Conservation (phyloP, 2,329 filamentous ascomycete genomes). For the Penicillium sp. region DNA sequence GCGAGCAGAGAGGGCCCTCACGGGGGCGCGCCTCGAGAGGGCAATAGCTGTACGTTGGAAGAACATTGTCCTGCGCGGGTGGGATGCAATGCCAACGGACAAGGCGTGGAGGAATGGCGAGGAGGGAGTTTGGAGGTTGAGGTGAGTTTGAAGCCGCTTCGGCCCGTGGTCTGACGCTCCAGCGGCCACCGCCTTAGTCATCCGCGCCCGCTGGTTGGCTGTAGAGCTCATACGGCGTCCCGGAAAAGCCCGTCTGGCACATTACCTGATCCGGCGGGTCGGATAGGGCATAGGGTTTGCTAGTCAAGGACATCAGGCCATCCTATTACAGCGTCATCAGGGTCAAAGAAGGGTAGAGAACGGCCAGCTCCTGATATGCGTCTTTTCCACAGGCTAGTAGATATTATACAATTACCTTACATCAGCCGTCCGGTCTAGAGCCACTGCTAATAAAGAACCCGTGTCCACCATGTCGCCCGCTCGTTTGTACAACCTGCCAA, state of each 20-base stretch:
- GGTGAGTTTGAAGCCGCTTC: conserved; percentile 48
- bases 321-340: not conserved
- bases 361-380: conserved; percentile 10
- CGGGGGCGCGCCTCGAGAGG: conserved; percentile 51
- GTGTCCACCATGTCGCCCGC: conserved; percentile 14
- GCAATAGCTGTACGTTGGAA: conserved; percentile 52
- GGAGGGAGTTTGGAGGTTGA: conserved; percentile 41
- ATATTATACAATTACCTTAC: conserved; percentile 25
- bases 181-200: conserved; percentile 30
- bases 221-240: conserved; percentile 24
- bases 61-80: conserved; percentile 48
- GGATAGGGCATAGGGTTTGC: conserved; percentile 28
- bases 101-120: conserved; percentile 33
- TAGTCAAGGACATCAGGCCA: conserved; percentile 1
- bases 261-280: conserved; percentile 21
- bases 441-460: conserved; percentile 14
- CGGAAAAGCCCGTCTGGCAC: conserved; percentile 21
- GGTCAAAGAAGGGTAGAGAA: not conserved
- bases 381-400: conserved; percentile 14
- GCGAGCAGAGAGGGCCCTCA: conserved; percentile 48
- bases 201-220: conserved; percentile 31
- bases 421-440: conserved; percentile 22
- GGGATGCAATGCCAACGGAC: conserved; percentile 29
- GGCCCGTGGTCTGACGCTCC: conserved; percentile 33
- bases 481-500: conserved; percentile 21